These are phyloP conservation scores for Lecanicillium sp. DNA, from an alignment of 2,329 filamentous ascomycete species.

Conservation along the genomic window DNA sequence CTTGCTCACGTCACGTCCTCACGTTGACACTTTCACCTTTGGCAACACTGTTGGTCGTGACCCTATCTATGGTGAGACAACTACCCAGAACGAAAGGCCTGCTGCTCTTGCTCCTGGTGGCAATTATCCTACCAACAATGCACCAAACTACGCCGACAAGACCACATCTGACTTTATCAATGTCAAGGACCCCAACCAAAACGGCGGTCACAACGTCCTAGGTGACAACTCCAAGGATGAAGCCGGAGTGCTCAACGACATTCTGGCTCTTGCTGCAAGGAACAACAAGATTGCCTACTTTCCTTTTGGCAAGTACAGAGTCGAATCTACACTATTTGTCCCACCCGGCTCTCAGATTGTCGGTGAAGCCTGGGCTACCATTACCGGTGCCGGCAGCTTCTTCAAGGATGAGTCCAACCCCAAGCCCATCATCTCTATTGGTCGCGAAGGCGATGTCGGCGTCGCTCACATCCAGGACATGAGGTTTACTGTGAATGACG, in stretches of 20 bases:
- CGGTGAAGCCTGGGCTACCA: slow-evolving; percentile 45
- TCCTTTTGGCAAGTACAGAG: slow-evolving; percentile 18
- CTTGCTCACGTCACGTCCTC: slow-evolving; percentile 14
- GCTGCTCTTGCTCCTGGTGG: slow-evolving; percentile 27
- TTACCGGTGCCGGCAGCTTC: slow-evolving; percentile 33
- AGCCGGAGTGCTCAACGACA: slow-evolving; percentile 32
- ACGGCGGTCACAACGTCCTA: slow-evolving; percentile 9
- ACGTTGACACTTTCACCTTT: slow-evolving; percentile 32
- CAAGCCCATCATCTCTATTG: slow-evolving; percentile 18
- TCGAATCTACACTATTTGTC: slow-evolving; percentile 17
- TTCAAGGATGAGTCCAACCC: slow-evolving; percentile 38
- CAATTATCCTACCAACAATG: slow-evolving; percentile 24
- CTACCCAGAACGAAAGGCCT: slow-evolving; percentile 22
- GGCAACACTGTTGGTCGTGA: slow-evolving; percentile 31
- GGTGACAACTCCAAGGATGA: slow-evolving; percentile 35
- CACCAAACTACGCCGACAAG: slow-evolving; percentile 29
- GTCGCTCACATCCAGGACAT: slow-evolving; percentile 43
- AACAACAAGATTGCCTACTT: slow-evolving; percentile 19
- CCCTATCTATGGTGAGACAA: slow-evolving; percentile 29
- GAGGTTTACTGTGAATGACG: slow-evolving; percentile 39
- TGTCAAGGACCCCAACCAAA: slow-evolving; percentile 28
- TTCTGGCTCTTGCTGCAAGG: slow-evolving; percentile 27
- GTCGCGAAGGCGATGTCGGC: slow-evolving; percentile 33
- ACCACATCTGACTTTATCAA: slow-evolving; percentile 28
- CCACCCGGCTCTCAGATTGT: slow-evolving; percentile 38